Evolutionary conservation across 192 early-diverging fungal genomes (phyloP).

Genomic region (Hyaloraphidium curvatum): DNA sequence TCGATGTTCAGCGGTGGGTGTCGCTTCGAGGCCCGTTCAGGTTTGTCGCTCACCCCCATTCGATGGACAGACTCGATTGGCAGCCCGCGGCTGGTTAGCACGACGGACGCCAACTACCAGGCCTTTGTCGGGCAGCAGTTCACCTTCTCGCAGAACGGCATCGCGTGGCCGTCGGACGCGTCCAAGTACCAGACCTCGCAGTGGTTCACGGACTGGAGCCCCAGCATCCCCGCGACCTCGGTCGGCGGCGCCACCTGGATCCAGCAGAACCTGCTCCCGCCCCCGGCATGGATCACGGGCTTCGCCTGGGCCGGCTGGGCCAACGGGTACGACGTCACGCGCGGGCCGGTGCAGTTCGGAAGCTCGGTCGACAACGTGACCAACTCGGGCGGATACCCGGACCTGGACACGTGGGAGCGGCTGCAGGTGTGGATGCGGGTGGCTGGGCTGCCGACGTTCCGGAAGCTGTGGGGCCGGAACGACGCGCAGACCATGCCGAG

Average conservation of each 20-base stretch:
- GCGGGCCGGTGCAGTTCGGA: too few relatives aligned
- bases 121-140: conserved; percentile 19
- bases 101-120: conserved; percentile 14
- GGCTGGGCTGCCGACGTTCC: conserved; percentile 84
- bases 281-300: conserved; percentile 60
- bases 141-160: conserved; percentile 41
- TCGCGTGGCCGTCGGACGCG: conserved; percentile 77
- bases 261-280: conserved; percentile 58
- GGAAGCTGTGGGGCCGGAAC: conserved; percentile 82
- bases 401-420: conserved; percentile 49
- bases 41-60: conserved; percentile 1
- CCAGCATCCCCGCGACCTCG: conserved; percentile 19
- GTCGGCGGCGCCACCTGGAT: too few relatives aligned
- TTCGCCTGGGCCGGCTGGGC: conserved; percentile 26
- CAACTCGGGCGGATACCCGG: conserved; percentile 37
- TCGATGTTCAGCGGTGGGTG: conserved; percentile 80
- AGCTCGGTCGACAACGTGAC: too few relatives aligned
- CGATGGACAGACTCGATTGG: not conserved
- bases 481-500: conserved; percentile 28
- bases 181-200: conserved; percentile 35
- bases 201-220: conserved; percentile 11
- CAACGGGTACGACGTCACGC: conserved; percentile 33
- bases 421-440: conserved; percentile 99
- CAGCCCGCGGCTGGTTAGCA: conserved; percentile 31
- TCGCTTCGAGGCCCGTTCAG: not conserved